phyloP scores from a whole-genome alignment of 1,139 yeast species.

The Taphrina flavorubra region DNA sequence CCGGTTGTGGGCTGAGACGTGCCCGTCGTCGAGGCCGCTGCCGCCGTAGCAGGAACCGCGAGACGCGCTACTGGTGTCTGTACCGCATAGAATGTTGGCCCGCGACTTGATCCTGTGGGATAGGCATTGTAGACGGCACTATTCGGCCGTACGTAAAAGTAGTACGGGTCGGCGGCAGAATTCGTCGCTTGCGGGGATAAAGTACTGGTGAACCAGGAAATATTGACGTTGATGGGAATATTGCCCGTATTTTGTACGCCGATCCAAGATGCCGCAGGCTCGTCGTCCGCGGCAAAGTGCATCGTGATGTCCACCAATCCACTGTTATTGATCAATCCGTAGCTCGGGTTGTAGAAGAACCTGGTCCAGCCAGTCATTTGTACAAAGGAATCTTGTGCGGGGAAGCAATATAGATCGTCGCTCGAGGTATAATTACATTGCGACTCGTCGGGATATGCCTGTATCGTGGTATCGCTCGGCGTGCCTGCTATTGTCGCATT shows the following conservation, averaged over 20 bases:
- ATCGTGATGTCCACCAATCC: conserved; percentile 35
- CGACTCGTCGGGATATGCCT: conserved; percentile 13
- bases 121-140: conserved; percentile 32
- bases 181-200: conserved; percentile 23
- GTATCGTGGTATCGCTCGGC: conserved; percentile 24
- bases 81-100: conserved; percentile 39
- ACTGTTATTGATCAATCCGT: conserved; percentile 19
- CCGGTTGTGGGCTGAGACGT: background rate
- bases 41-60: conserved; percentile 10
- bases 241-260: conserved; percentile 39
- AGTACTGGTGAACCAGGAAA: conserved; percentile 34
- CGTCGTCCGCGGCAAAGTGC: conserved; percentile 34
- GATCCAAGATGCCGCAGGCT: conserved; percentile 38
- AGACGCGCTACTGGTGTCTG: conserved; percentile 27
- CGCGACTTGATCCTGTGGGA: conserved; percentile 23
- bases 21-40: background rate
- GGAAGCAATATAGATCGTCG: conserved; percentile 33
- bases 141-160: conserved; percentile 30
- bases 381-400: conserved; percentile 25
- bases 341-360: conserved; percentile 31
- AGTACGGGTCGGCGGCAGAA: conserved; percentile 32
- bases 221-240: conserved; percentile 31
- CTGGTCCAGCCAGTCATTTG: conserved; percentile 41
- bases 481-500: conserved; percentile 27
- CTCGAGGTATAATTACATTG: conserved; percentile 28